Evolutionary conservation across 176 grass and related monocot genomes (phyloP), one percentile per base, ranked within the genome.

Genomic region (Ensete ventricosum): DNA sequence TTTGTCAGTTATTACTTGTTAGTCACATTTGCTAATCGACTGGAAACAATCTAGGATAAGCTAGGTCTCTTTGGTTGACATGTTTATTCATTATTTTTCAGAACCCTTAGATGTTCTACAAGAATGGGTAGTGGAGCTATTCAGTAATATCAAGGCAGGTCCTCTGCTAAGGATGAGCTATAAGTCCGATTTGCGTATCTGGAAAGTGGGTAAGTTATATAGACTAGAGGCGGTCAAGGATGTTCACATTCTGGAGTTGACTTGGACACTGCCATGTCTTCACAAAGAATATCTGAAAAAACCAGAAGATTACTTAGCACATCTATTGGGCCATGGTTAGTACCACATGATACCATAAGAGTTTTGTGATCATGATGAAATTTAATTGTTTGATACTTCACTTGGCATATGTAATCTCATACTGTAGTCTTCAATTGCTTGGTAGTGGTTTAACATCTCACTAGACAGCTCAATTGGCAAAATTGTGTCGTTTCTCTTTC

Each of bases 311-410:
- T 98, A 98, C 66, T 86, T 93, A 74, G 77, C 90, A 73, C 90
- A 98, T 87, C 82, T 93, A 55, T 74, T 98, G 85, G 94, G 94
- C 76, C 94, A 98, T 88, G 94, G 94, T 98, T 87, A 89, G 78
- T 84, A 60, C 54, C 70, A 57, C 19, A 27, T 55, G 34, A 24
- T 72, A 5, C 52, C 51, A 10, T 72, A 77, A 69, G 9, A 50
- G 20, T 34, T 43, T n/a, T 20, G 20, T 50, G 14, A 8, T 11
- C 50, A 34, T 19, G 5, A 69, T 69, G 2, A 48, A n/a, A 69
- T n/a, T 69, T 50, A 1, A 50, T 9, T 69, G 3, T 13, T 69
- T 69, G 16, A 50, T 64, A 1, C 50, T 69, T 69, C 17, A 50
- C 13, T 69, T n/a, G 1, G 50, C 67, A 69, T 49, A 69, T 43